Evolutionary conservation across 345 rosid genomes (phyloP), one percentile per base, ranked within the genome.

Genomic region (Syzygium grande): DNA sequence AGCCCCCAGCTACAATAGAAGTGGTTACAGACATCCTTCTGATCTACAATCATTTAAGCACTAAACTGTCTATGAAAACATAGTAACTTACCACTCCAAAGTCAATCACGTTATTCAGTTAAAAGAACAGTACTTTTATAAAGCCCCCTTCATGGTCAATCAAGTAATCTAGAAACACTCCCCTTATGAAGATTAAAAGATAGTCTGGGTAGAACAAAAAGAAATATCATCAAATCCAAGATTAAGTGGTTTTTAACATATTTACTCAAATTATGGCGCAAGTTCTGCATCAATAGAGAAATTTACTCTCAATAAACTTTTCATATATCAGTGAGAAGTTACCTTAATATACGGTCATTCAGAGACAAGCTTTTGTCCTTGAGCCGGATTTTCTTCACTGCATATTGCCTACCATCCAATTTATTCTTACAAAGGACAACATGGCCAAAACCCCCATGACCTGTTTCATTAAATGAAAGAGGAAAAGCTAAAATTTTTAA

Each of bases 401-500:
- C 99, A 92, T 97, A 97, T 84, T 97, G 99, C 88, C 99, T 96
- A 89, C 99, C 99, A 91, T 97, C 99, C 87, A 97, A 91, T 91
- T 97, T 97, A 93, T 97, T 97, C 94, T 96, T 95, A 93, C 99
- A 96, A 58, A 97, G 89, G 11, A 97, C 97, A 88, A 97, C 99
- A 88, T 94, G 98, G 77, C 98, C 99, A 87, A 97, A 97, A 89
- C 98, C 98, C 86, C 99, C 99, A 89, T 95, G 99, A 86, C 99
- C 99, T 97, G 90, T 87, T 21, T 38, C 52, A 41, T 56, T 41
- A 29, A 73, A 53, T 10, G 56, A 53, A 38, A 53, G 52, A 63
- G 61, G 53, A 56, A 84, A 22, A 30, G 43, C 4, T 43, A 86
- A 17, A 29, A 4, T 59, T 43, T 25, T 80, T 34, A 38, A 19